Evolutionary conservation across 2,329 filamentous ascomycete species (phyloP).

Genomic region (Aspergillus niger): DNA sequence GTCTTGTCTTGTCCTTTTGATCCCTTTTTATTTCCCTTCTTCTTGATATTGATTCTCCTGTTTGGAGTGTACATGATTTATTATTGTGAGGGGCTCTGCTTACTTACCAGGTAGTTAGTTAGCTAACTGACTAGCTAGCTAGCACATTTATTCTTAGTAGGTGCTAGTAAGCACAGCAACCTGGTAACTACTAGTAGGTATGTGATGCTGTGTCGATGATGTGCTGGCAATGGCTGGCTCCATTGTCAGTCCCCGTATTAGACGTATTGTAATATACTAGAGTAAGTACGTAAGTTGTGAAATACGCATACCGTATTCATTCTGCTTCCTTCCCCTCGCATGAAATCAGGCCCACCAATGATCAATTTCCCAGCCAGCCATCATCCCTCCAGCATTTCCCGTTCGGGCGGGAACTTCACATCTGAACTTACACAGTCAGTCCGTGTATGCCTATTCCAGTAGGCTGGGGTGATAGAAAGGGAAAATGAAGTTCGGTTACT

Average conservation of each 20-base stretch:
- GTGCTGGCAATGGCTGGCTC: neutral
- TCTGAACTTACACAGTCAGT: neutral
- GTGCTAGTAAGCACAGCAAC: neutral
- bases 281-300: too few relatives aligned
- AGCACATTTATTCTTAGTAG: neutral
- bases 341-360: slow-evolving; percentile 19
- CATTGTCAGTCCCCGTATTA: neutral
- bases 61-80: too few relatives aligned
- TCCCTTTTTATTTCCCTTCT: neutral
- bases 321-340: slow-evolving; percentile 12
- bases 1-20: neutral
- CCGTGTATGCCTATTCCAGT: too few relatives aligned
- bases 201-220: neutral
- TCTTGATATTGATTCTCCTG: neutral
- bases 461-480: too few relatives aligned
- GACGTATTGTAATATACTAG: too few relatives aligned
- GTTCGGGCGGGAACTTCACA: neutral
- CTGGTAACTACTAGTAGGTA: neutral
- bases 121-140: neutral
- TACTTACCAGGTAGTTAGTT: neutral
- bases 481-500: too few relatives aligned
- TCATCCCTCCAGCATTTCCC: neutral
- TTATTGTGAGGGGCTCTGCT: too few relatives aligned
- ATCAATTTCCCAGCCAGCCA: slow-evolving; percentile 17
- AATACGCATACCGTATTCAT: neutral